These are phyloP conservation scores for Pelargonium citronellum DNA, from an alignment of 441 rosid genomes.

Conservation along the genomic window DNA sequence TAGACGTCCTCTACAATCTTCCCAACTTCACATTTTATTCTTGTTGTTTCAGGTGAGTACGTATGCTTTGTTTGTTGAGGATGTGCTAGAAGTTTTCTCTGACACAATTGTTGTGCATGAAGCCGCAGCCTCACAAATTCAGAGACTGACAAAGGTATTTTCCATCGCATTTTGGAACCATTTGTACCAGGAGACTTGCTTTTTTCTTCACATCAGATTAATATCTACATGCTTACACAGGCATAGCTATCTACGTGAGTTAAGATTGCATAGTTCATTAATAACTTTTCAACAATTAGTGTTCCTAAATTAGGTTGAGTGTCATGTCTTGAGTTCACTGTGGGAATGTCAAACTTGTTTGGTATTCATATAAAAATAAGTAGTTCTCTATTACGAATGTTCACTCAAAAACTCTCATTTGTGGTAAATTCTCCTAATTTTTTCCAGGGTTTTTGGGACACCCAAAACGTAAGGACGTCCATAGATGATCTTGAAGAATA, in stretches of 20 bases:
- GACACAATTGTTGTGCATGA: slow-evolving; percentile 69
- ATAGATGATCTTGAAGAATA: slow-evolving; percentile 37
- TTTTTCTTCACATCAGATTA: not conserved
- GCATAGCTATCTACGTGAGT: not conserved
- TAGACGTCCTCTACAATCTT: not conserved
- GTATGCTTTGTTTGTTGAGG: slow-evolving; percentile 64
- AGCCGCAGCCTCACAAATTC: slow-evolving; percentile 63
- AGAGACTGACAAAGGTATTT: slow-evolving; percentile 70
- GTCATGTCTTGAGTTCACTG: not conserved
- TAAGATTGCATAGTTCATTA: not conserved
- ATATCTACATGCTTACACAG: not conserved
- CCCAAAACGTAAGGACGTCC: slow-evolving; percentile 27
- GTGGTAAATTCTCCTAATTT: not conserved
- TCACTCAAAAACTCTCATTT: too few relatives aligned
- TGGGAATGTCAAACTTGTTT: not conserved
- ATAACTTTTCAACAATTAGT: too few relatives aligned
- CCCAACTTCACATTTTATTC: slow-evolving; percentile 1
- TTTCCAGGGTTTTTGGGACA: slow-evolving; percentile 66
- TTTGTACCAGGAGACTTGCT: not conserved
- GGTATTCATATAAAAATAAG: not conserved
- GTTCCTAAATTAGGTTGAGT: too few relatives aligned
- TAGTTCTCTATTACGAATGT: too few relatives aligned
- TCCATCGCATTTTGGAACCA: not conserved
- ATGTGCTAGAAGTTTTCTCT: slow-evolving; percentile 61
- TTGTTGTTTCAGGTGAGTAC: slow-evolving; percentile 61